Evolutionary conservation across 2,329 filamentous ascomycete genomes (phyloP), one percentile per base, ranked within the genome.

Genomic region (Elsinoe fawcettii): DNA sequence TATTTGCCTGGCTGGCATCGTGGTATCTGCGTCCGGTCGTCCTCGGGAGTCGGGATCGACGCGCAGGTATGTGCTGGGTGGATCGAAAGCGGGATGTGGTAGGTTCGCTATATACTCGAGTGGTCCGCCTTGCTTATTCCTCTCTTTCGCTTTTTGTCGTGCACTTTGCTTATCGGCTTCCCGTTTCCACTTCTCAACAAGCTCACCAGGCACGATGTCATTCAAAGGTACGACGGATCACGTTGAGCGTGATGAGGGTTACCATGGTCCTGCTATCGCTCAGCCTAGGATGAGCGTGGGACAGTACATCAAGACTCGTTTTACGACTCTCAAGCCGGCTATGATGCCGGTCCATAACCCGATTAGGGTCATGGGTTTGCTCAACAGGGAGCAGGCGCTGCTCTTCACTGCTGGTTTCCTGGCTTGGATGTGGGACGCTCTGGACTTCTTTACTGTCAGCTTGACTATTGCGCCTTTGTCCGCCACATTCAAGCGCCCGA

Each of bases 381-480:
- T 83, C 5, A 81, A 79, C 60, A 65, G 65, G 27, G 76, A 80
- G 49, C 79, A 82, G 71, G 82, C 80, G 80, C 71, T 81, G n/a
- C 80, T 81, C 68, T 82, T 81, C 66, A 65, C 73, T 6, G 71
- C 73, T 37, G 69, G 72, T 1, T 75, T 76, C 59, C 63, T 74
- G 14, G 79, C 73, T 2, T 83, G 80, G 77, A 71, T 73, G 1
- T 79, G 77, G 76, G 77, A 80, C 63, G 66, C 51, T 27, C 32
- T 83, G 58, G 81, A 84, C 64, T 84, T 83, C 70, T 84, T 83
- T 69, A 82, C 80, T 22, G 80, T 84, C 22, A 81, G 78, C 4
- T 68, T 84, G 53, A 80, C 79, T 0, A 76, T 83, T 14, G 68
- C 71, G 5, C 65, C 80, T 36, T 69, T 84, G 9, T 79, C 80